Percentiles rank a stretch among this genome's conserved stretches.
phyloP scores from a whole-genome alignment of 257 asterid species.

The Fraxinus anomala region DNA sequence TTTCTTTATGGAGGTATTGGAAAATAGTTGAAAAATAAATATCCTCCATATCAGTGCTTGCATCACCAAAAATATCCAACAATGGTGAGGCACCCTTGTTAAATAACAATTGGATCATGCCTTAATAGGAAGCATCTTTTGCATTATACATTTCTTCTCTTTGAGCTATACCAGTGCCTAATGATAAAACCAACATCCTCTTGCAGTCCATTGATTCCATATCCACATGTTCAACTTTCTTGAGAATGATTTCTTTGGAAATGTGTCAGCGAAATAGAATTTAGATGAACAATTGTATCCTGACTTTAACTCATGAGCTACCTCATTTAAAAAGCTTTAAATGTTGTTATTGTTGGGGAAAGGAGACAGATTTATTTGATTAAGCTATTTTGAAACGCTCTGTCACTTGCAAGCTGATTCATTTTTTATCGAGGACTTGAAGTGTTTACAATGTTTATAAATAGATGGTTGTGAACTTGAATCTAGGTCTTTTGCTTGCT shows the following conservation, averaged over 20 bases:
- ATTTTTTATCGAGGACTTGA: no score
- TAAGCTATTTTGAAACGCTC: no score
- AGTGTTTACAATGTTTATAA: no score
- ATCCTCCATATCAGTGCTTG: conserved; percentile 72
- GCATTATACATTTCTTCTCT: conserved; percentile 57
- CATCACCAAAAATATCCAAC: conserved; percentile 53
- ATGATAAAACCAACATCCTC: conserved; percentile 53
- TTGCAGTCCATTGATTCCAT: conserved; percentile 49
- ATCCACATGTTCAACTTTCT: conserved; percentile 38
- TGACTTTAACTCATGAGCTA: no score
- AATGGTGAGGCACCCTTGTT: conserved; percentile 56
- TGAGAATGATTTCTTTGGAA: conserved; percentile 50
- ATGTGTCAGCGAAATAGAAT: conserved; percentile 30
- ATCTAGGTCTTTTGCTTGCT: no score
- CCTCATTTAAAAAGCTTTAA: no score
- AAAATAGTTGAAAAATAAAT: conserved; percentile 67
- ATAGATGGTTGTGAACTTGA: no score
- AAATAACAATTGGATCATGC: conserved; percentile 57
- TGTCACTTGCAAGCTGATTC: no score
- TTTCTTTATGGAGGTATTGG: conserved; percentile 50
- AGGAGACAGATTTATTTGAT: no score
- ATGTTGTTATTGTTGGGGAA: no score
- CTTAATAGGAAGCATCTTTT: conserved; percentile 55
- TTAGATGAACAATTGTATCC: no score
- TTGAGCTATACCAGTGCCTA: conserved; percentile 59